A percentile compares a stretch with the other conserved stretches of the same genome.
These are phyloP conservation scores for Austroboletus eburneus DNA, from an alignment of 768 basidiomycete species.

Conservation along the genomic window DNA sequence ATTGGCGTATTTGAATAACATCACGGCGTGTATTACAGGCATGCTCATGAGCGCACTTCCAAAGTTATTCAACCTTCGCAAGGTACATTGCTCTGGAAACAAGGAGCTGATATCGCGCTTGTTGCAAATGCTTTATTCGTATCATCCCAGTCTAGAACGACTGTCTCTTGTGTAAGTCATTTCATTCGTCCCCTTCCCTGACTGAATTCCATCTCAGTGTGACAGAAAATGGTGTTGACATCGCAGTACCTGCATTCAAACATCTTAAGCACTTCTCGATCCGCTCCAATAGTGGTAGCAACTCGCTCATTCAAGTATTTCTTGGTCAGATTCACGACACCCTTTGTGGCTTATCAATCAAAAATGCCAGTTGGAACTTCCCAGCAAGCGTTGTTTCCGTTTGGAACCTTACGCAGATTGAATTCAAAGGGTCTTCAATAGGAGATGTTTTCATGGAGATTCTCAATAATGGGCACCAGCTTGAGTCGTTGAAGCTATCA, in stretches of 20 bases:
- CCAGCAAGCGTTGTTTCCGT: slow-evolving; percentile 50
- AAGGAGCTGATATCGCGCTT: slow-evolving; percentile 50
- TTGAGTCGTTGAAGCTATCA: slow-evolving; percentile 56
- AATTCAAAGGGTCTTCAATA: slow-evolving; percentile 57
- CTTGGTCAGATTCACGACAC: slow-evolving; percentile 48
- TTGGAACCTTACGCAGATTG: slow-evolving; percentile 60
- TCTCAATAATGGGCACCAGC: slow-evolving; percentile 55
- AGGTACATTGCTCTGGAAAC: slow-evolving; percentile 57
- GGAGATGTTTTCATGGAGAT: slow-evolving; percentile 54
- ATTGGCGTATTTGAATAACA: neutral
- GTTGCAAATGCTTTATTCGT: slow-evolving; percentile 47
- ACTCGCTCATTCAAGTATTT: slow-evolving; percentile 41
- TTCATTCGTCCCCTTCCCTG: neutral
- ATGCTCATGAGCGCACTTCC: slow-evolving; percentile 70
- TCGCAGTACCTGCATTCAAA: slow-evolving; percentile 46
- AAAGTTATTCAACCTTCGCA: slow-evolving; percentile 54
- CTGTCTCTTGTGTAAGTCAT: slow-evolving; percentile 50
- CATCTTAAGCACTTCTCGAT: slow-evolving; percentile 60
- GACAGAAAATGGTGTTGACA: slow-evolving; percentile 41
- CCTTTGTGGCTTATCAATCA: slow-evolving; percentile 51
- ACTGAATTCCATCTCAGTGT: slow-evolving; percentile 12
- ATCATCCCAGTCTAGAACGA: slow-evolving; percentile 49
- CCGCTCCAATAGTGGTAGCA: slow-evolving; percentile 40
- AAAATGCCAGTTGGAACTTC: slow-evolving; percentile 54
- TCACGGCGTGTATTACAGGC: slow-evolving; percentile 41